phyloP scores from a whole-genome alignment of 2,329 filamentous ascomycete species.

The Xylariaceae sp. region DNA sequence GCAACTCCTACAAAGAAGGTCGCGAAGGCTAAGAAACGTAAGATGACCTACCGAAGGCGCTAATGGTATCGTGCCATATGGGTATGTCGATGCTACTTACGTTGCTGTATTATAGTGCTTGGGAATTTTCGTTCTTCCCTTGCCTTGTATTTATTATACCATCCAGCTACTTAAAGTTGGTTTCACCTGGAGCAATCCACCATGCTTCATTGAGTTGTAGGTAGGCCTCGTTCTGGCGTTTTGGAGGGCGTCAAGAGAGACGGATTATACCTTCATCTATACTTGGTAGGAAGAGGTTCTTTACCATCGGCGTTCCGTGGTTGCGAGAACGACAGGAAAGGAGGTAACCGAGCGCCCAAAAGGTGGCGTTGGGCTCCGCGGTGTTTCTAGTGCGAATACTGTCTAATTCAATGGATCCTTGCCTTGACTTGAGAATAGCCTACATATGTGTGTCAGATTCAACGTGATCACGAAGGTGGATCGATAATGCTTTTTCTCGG shows the following conservation, averaged over 20 bases:
- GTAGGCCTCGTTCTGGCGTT: conserved; percentile 14
- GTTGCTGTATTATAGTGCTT: conserved; percentile 28
- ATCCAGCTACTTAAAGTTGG: conserved; percentile 17
- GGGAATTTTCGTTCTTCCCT: conserved; percentile 19
- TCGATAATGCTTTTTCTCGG: no score
- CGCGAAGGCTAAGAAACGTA: conserved; percentile 36
- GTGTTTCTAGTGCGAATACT: conserved; percentile 7
- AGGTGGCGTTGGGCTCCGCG: conserved; percentile 6
- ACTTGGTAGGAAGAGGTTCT: conserved; percentile 13
- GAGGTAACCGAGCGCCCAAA: conserved; percentile 9
- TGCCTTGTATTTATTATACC: conserved; percentile 33
- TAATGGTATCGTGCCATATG: conserved; percentile 10
- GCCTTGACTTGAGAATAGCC: no score
- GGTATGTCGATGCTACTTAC: conserved; percentile 1
- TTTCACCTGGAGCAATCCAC: conserved; percentile 20
- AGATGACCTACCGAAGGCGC: conserved; percentile 36
- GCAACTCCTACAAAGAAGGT: conserved; percentile 37
- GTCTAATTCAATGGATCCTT: background rate
- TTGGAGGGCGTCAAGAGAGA: conserved; percentile 16
- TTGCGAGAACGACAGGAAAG: conserved; percentile 11
- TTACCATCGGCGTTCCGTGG: conserved; percentile 14
- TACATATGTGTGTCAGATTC: no score
- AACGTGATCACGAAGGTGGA: no score
- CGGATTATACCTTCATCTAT: conserved; percentile 19
- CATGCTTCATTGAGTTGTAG: conserved; percentile 12